Percentiles rank a stretch among this genome's conserved stretches.
These are phyloP conservation scores for Colletotrichum neosansevieriae DNA, from an alignment of 2,329 filamentous ascomycete genomes.

Conservation along the genomic window DNA sequence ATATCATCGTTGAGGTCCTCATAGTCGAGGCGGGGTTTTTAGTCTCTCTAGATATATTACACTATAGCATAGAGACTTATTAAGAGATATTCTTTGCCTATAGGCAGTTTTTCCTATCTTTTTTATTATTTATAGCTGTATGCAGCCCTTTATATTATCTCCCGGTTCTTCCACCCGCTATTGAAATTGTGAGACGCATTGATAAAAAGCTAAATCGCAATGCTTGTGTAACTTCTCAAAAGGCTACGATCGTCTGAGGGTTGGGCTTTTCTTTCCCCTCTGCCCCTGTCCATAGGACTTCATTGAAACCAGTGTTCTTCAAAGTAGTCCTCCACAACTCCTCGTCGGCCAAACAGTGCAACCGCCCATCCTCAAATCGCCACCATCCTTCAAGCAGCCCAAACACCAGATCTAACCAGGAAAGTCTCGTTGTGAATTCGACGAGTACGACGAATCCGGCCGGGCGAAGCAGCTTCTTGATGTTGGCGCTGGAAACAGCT, in stretches of 20 bases:
- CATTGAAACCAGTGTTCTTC: no score
- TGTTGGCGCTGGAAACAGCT: not conserved
- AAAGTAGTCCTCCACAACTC: not conserved
- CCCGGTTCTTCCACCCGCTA: no score
- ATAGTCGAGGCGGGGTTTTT: no score
- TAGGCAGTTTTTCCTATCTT: no score
- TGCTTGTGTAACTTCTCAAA: not conserved
- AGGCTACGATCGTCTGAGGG: constrained; percentile 3
- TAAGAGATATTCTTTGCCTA: no score
- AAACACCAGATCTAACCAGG: constrained; percentile 8
- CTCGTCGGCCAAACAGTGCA: not conserved
- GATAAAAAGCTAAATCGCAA: no score
- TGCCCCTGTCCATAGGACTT: not conserved
- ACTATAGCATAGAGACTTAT: no score
- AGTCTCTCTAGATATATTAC: no score
- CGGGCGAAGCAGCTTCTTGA: not conserved
- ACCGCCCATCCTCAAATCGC: not conserved
- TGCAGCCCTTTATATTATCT: no score
- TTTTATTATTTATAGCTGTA: no score
- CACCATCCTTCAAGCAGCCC: constrained; percentile 2
- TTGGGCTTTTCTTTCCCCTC: constrained; percentile 5
- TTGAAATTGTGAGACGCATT: no score
- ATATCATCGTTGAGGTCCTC: no score
- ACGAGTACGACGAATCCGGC: not conserved
- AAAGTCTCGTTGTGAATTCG: not conserved